Conservation (phyloP, 768 basidiomycete genomes). For the Coprinellus micaceus region DNA sequence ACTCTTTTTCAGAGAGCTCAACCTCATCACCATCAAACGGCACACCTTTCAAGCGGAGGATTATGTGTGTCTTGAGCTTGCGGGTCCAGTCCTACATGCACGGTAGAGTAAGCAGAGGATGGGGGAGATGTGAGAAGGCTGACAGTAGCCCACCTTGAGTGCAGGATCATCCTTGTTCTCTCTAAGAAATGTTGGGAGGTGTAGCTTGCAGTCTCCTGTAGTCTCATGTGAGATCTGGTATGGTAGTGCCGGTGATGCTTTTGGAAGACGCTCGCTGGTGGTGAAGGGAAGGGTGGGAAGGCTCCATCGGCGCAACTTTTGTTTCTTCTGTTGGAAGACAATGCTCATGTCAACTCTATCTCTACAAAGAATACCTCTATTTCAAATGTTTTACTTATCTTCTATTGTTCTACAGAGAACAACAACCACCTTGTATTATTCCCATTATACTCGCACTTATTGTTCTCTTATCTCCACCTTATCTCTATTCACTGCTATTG, state of each 20-base stretch:
- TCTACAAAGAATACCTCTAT: too few species aligned
- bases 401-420: too few species aligned
- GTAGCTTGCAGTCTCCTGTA: not conserved
- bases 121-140: not conserved
- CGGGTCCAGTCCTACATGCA: constrained; percentile 24
- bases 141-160: constrained; percentile 19
- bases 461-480: too few species aligned
- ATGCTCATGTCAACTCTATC: too few species aligned
- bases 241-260: constrained; percentile 4
- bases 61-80: constrained; percentile 26
- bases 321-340: too few species aligned
- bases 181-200: constrained; percentile 13
- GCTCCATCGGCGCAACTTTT: not conserved
- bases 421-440: too few species aligned
- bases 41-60: constrained; percentile 21
- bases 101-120: not conserved
- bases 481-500: too few species aligned
- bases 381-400: too few species aligned
- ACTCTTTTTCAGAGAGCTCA: constrained; percentile 18
- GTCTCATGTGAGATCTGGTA: constrained; percentile 14
- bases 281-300: not conserved
- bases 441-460: too few species aligned
- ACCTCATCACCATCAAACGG: constrained; percentile 23
- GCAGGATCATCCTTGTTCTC: constrained; percentile 24
- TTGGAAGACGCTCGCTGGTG: constrained; percentile 4